phyloP scores from a whole-genome alignment of 2,329 filamentous ascomycete species.

The Aureobasidium sp. region DNA sequence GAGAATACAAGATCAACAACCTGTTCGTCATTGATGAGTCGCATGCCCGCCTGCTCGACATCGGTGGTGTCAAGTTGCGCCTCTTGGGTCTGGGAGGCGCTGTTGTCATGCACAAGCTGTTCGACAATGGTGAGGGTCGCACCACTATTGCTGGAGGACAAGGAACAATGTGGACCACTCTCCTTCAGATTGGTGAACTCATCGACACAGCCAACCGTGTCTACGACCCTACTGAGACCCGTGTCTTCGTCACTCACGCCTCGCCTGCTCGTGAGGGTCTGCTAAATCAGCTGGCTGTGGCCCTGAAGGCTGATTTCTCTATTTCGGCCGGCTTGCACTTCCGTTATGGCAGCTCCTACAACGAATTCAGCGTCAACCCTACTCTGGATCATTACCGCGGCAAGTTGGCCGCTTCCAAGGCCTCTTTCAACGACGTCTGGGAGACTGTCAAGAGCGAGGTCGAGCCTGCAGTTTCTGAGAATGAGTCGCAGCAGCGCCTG shows the following conservation, averaged over 20 bases:
- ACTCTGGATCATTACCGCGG: slow-evolving; percentile 97
- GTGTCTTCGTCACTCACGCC: slow-evolving; percentile 92
- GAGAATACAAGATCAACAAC: slow-evolving; percentile 96
- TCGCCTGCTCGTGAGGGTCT: slow-evolving; percentile 95
- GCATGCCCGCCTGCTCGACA: slow-evolving; percentile 86
- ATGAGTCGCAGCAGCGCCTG: slow-evolving; percentile 87
- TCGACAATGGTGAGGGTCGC: slow-evolving; percentile 95
- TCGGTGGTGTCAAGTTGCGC: slow-evolving; percentile 92
- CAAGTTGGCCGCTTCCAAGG: slow-evolving; percentile 95
- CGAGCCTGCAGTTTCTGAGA: slow-evolving; percentile 86
- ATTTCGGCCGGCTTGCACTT: slow-evolving; percentile 97
- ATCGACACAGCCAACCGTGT: slow-evolving; percentile 97
- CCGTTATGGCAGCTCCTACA: slow-evolving; percentile 97
- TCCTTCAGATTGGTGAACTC: slow-evolving; percentile 95
- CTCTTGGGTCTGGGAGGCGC: slow-evolving; percentile 89
- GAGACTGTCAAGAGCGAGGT: slow-evolving; percentile 96
- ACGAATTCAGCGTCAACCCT: slow-evolving; percentile 98
- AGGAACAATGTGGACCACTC: slow-evolving; percentile 98
- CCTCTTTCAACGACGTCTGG: slow-evolving; percentile 98
- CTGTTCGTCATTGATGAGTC: slow-evolving; percentile 98
- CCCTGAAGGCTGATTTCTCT: slow-evolving; percentile 95
- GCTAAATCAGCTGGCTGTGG: slow-evolving; percentile 94
- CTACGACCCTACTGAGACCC: slow-evolving; percentile 95
- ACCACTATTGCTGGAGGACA: slow-evolving; percentile 98
- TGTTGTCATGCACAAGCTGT: slow-evolving; percentile 99